Conservation (phyloP, 2,329 filamentous ascomycete genomes). For the Acrocalymma vagum region DNA sequence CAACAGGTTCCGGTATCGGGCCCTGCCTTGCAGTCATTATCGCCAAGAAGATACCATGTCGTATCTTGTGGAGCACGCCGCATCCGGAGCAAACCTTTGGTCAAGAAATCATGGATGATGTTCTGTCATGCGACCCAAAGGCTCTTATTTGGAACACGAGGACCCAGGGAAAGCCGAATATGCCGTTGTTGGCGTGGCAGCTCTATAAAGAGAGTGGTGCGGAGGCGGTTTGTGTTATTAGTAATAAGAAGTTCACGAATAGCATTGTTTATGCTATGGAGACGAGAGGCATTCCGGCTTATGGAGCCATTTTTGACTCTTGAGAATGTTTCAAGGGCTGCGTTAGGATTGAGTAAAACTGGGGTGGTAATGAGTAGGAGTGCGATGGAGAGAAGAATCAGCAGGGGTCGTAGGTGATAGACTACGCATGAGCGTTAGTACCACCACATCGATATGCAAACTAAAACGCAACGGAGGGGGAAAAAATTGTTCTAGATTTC, state of each 20-base stretch:
- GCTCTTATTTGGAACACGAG: conserved; percentile 74
- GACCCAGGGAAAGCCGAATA: conserved; percentile 65
- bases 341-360: too few species aligned
- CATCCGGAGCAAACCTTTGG: conserved; percentile 70
- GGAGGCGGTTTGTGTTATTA: conserved; percentile 76
- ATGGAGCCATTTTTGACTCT: conserved; percentile 76
- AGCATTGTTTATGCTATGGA: conserved; percentile 74
- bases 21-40: conserved; percentile 61
- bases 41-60: conserved; percentile 56
- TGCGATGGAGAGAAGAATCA: too few species aligned
- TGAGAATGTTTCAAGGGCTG: too few species aligned
- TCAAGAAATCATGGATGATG: conserved; percentile 61
- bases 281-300: conserved; percentile 70
- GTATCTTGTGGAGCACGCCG: conserved; percentile 74
- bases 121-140: conserved; percentile 64
- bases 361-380: too few species aligned
- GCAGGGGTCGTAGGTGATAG: too few species aligned
- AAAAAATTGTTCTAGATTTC: too few species aligned
- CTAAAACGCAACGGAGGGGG: too few species aligned
- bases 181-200: conserved; percentile 64
- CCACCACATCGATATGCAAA: too few species aligned
- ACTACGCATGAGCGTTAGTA: too few species aligned
- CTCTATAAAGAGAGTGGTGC: conserved; percentile 57
- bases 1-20: conserved; percentile 31
- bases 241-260: conserved; percentile 72